Conservation (phyloP, 345 rosid species). For the Syzygium oleosum region DNA sequence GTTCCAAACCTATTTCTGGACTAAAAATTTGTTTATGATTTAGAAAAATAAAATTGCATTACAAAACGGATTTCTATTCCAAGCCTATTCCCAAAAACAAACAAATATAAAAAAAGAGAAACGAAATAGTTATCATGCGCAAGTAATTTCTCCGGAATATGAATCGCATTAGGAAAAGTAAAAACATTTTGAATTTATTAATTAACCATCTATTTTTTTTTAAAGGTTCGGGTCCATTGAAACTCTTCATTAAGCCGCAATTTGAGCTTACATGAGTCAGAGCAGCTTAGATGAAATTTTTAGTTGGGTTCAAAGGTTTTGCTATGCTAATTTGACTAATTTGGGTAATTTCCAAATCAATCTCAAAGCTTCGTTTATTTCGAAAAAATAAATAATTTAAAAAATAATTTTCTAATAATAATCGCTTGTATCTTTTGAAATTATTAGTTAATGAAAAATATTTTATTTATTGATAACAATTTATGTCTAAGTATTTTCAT, state of each 20-base stretch:
- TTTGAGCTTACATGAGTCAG: not conserved
- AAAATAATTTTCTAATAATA: not conserved
- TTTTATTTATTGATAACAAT: not conserved
- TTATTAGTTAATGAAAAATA: not conserved
- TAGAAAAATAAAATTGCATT: too few relatives aligned
- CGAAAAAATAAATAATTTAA: not conserved
- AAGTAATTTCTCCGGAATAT: not conserved
- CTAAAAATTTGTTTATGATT: too few relatives aligned
- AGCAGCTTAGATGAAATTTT: not conserved
- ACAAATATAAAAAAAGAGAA: too few relatives aligned
- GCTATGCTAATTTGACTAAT: not conserved
- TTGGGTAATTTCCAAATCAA: not conserved
- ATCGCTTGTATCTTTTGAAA: not conserved
- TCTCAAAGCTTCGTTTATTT: not conserved
- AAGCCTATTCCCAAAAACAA: too few relatives aligned
- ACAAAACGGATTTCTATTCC: too few relatives aligned
- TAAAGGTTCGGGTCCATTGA: not conserved
- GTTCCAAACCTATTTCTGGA: too few relatives aligned
- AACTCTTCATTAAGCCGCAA: not conserved
- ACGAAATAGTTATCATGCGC: too few relatives aligned
- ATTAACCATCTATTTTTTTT: not conserved
- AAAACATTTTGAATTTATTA: not conserved
- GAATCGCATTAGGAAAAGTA: not conserved
- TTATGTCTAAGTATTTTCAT: not conserved
- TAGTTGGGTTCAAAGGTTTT: not conserved